These are phyloP conservation scores for Sinapis alba DNA, from an alignment of 441 rosid genomes.

Conservation along the genomic window DNA sequence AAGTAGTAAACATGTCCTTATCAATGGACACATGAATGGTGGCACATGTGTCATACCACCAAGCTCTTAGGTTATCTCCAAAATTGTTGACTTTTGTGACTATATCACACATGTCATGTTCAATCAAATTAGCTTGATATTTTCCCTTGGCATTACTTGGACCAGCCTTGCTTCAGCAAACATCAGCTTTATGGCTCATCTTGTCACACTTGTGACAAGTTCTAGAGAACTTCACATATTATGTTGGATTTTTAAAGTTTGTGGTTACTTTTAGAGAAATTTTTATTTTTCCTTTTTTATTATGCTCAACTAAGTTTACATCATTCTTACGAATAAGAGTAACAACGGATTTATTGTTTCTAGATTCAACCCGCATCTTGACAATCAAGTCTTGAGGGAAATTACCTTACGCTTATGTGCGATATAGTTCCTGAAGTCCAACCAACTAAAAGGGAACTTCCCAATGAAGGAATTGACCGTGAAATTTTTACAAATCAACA, in stretches of 20 bases:
- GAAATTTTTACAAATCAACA: background rate
- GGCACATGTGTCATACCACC: background rate
- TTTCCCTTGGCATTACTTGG: background rate
- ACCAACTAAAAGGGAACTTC: background rate
- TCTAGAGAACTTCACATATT: background rate
- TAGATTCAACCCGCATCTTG: too few relatives aligned
- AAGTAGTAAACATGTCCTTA: too few relatives aligned
- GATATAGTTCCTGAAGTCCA: background rate
- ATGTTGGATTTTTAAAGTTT: background rate
- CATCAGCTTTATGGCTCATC: background rate
- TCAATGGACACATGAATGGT: too few relatives aligned
- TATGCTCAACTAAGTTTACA: too few relatives aligned
- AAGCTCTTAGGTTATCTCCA: background rate
- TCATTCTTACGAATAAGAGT: too few relatives aligned
- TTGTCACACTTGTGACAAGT: background rate
- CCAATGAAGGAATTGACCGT: background rate
- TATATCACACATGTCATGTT: background rate
- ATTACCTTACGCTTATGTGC: background rate
- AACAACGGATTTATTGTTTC: too few relatives aligned
- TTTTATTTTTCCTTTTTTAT: too few relatives aligned
- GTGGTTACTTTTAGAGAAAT: too few relatives aligned
- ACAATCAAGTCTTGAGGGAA: too few relatives aligned
- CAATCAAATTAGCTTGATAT: background rate
- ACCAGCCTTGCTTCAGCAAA: background rate
- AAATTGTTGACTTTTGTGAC: background rate